Percentiles rank a stretch among this genome's conserved stretches.
These are phyloP conservation scores for Ogataea haglerorum DNA, from an alignment of 805 yeast genomes.

Conservation along the genomic window DNA sequence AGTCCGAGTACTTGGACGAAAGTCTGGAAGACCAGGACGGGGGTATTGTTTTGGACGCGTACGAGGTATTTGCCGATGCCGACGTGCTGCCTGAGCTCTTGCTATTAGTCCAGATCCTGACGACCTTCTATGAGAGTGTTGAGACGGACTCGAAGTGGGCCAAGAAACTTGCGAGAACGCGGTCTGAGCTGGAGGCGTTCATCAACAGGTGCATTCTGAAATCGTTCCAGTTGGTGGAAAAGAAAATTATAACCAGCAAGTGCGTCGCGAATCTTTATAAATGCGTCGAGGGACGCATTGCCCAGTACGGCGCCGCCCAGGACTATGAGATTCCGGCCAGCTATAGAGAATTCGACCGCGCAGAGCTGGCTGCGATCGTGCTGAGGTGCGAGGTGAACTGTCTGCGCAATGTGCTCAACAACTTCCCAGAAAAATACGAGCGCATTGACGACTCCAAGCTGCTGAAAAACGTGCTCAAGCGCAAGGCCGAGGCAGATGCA, in stretches of 20 bases:
- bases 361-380: constrained; percentile 52
- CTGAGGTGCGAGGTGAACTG: constrained; percentile 54
- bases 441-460: constrained; percentile 59
- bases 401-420: constrained; percentile 36
- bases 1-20: constrained; percentile 33
- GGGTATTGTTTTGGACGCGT: constrained; percentile 49
- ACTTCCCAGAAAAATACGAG: constrained; percentile 33
- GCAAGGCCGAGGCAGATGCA: constrained; percentile 35
- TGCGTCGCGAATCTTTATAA: constrained; percentile 29
- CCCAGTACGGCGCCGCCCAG: constrained; percentile 37
- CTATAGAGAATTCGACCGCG: constrained; percentile 21
- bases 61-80: constrained; percentile 58
- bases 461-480: constrained; percentile 55
- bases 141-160: constrained; percentile 32
- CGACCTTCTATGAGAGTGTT: constrained; percentile 35
- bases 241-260: constrained; percentile 43
- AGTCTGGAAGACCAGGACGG: constrained; percentile 30
- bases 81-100: constrained; percentile 59
- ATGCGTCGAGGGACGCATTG: constrained; percentile 36
- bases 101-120: constrained; percentile 50
- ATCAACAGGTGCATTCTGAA: constrained; percentile 54
- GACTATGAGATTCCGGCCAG: constrained; percentile 17
- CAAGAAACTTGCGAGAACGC: constrained; percentile 25
- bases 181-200: constrained; percentile 30
- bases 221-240: constrained; percentile 57